phyloP scores from a whole-genome alignment of 495 filamentous ascomycete genomes.

The Aspergillus olivimuriae region DNA sequence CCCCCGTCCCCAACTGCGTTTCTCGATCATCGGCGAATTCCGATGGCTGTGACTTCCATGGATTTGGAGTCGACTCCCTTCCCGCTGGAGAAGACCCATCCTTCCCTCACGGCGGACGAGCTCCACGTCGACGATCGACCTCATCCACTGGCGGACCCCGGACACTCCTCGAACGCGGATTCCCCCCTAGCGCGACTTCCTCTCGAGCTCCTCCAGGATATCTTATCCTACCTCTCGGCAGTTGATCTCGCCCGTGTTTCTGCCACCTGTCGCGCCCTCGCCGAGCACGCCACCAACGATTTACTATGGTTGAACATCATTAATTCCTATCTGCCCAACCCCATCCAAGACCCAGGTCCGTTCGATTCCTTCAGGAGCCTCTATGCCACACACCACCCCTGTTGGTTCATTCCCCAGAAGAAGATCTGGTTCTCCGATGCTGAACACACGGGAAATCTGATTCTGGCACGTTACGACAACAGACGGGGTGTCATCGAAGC shows the following conservation, averaged over 20 bases:
- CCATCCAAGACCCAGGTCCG: slow-evolving; percentile 41
- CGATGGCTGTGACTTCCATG: slow-evolving; percentile 13
- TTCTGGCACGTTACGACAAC: slow-evolving; percentile 68
- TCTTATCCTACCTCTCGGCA: slow-evolving; percentile 55
- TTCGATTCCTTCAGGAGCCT: slow-evolving; percentile 60
- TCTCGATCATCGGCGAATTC: not conserved
- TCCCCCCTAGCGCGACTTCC: slow-evolving; percentile 46
- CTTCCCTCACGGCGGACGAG: slow-evolving; percentile 5
- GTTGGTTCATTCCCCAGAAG: slow-evolving; percentile 75
- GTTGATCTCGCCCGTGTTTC: slow-evolving; percentile 50
- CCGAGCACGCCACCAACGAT: slow-evolving; percentile 46
- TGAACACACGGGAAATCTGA: slow-evolving; percentile 59
- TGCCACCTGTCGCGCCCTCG: slow-evolving; percentile 48
- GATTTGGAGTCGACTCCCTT: slow-evolving; percentile 4
- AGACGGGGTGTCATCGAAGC: slow-evolving; percentile 70
- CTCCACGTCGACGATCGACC: slow-evolving; percentile 3
- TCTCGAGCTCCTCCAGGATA: slow-evolving; percentile 54
- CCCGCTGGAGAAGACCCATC: slow-evolving; percentile 8
- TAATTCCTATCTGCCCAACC: slow-evolving; percentile 52
- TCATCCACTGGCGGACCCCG: not conserved
- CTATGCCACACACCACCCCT: slow-evolving; percentile 66
- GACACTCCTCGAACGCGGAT: not conserved
- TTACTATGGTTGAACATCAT: slow-evolving; percentile 58
- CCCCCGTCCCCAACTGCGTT: not conserved
- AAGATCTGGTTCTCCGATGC: slow-evolving; percentile 84